Percentiles rank a stretch among this genome's conserved stretches.
Evolutionary conservation across 2,329 filamentous ascomycete species (phyloP).

Genomic region (Colletotrichum agaves): DNA sequence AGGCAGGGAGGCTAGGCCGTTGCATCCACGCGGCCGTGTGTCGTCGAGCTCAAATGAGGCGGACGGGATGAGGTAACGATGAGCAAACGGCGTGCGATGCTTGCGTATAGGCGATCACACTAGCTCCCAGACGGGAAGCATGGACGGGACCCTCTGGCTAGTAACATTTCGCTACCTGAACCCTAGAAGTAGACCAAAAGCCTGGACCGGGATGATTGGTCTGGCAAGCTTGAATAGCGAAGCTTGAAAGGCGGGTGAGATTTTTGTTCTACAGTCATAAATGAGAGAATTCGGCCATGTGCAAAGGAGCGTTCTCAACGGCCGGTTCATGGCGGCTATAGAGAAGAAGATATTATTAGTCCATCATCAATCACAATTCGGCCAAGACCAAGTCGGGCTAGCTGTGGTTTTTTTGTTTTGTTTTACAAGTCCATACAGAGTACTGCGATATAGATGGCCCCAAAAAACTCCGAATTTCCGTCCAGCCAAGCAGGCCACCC

Average conservation of each 20-base stretch:
- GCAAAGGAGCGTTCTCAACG: neutral
- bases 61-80: slow-evolving; percentile 22
- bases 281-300: slow-evolving; percentile 16
- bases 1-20: neutral
- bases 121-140: neutral
- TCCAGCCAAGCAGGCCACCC: neutral
- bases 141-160: neutral
- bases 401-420: neutral
- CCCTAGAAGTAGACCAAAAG: neutral
- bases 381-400: slow-evolving; percentile 1
- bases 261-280: slow-evolving; percentile 14
- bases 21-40: slow-evolving; percentile 5
- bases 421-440: slow-evolving; percentile 9
- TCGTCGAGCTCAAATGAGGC: neutral
- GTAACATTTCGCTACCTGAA: neutral
- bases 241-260: slow-evolving; percentile 6
- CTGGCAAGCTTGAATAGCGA: neutral
- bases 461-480: neutral
- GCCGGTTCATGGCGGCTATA: slow-evolving; percentile 15
- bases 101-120: neutral
- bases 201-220: slow-evolving; percentile 2
- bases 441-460: neutral
- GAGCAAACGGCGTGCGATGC: neutral
- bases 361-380: slow-evolving; percentile 34
- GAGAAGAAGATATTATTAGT: slow-evolving; percentile 12